Evolutionary conservation across 306 rosid genomes (phyloP), one percentile per base, ranked within the genome.

Genomic region (Casuarina equisetifolia): DNA sequence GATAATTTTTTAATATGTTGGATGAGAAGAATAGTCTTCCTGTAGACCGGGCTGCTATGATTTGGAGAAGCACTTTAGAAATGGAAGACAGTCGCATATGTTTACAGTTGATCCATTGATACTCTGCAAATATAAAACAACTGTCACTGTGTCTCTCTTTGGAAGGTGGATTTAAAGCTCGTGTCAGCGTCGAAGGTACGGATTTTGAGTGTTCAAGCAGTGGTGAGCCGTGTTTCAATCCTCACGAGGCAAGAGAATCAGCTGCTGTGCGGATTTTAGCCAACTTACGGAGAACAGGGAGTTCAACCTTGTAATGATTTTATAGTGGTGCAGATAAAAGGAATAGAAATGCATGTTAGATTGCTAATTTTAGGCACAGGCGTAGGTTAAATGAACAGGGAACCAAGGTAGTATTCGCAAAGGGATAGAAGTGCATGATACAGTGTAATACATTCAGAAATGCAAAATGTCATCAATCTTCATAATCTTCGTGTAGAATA

Each of bases 111-210:
- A 25, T 25, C 32, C 32, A 25, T 0, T 25, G 1, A 11, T 63
- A 63, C 44, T 20, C 0, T 6, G 20, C 19, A 15, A n/a, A 13
- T 39, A 2, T 15, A 40, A 64, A 25, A 9, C 25, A 50, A 50
- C 7, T 50, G 4, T 32, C 16, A 20, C 13, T 36, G 9, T 6
- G 2, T 39, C 5, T 64, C 15, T 25, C 45, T 76, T 69, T 82
- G 79, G 79, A 85, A 93, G 98, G 92, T 79, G 90, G 82, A 85
- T 88, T 83, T 74, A 74, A 67, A 85, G 93, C 93, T 64, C 66
- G 53, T 69, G 88, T 88, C 32, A 80, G 78, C 3, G 80, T 89
- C 16, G 78, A 52, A 84, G 96, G 97, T 81, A 32, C 67, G 25
- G 90, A 89, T 80, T 93, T 91, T 46, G 91, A 89, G 64, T 80